These are phyloP conservation scores for Volvox carteri DNA, from an alignment of 163 green algal genomes.

Conservation along the genomic window DNA sequence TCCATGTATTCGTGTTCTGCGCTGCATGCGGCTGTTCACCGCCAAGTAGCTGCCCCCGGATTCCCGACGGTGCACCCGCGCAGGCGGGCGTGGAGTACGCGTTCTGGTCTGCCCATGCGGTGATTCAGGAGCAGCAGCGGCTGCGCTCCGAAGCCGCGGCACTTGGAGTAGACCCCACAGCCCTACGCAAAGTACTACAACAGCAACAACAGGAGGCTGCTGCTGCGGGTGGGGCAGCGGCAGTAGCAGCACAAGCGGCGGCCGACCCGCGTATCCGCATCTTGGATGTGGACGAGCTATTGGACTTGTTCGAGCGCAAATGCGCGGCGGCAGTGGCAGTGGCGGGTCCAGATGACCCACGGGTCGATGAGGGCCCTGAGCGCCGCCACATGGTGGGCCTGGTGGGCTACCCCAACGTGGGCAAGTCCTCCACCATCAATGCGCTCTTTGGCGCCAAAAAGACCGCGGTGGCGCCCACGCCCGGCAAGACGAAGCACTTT, in stretches of 20 bases:
- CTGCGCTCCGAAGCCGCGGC: conserved; percentile 57
- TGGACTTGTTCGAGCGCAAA: conserved; percentile 78
- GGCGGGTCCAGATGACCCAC: conserved; percentile 11
- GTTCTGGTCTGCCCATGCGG: conserved; percentile 93
- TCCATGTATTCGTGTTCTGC: too few relatives aligned
- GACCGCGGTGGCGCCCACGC: conserved; percentile 95
- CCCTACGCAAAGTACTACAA: conserved; percentile 12
- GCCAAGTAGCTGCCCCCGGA: too few relatives aligned
- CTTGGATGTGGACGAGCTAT: conserved; percentile 81
- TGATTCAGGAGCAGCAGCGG: conserved; percentile 69
- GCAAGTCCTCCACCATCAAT: conserved; percentile 99
- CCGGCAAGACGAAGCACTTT: conserved; percentile 99
- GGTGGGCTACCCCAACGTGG: conserved; percentile 99
- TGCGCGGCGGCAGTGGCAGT: conserved; percentile 66
- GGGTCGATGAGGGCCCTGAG: conserved; percentile 16
- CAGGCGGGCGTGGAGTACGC: conserved; percentile 77
- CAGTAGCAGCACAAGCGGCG: conserved; percentile 44
- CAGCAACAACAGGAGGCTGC: not conserved
- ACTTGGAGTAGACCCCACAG: conserved; percentile 28
- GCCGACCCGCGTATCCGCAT: conserved; percentile 74
- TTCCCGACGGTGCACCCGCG: not conserved
- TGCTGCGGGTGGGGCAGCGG: too few relatives aligned
- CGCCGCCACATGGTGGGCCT: conserved; percentile 90
- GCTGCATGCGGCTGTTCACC: too few relatives aligned
- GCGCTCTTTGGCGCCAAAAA: conserved; percentile 97